These are phyloP conservation scores for Achaetomiella virescens DNA, from an alignment of 495 filamentous ascomycete genomes.

Conservation along the genomic window DNA sequence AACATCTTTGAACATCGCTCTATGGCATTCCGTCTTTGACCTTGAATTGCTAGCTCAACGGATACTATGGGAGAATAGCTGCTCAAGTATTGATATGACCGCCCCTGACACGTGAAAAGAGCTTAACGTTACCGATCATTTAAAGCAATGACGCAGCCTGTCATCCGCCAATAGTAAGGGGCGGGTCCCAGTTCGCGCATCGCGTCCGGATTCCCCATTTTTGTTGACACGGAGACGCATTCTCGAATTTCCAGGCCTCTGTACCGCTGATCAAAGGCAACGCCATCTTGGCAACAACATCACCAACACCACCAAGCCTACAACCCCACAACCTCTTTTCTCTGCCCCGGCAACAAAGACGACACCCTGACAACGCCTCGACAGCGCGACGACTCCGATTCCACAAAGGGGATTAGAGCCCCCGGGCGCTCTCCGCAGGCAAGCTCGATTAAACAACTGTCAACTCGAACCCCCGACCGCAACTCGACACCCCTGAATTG, in stretches of 20 bases:
- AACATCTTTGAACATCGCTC: no score
- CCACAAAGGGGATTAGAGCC: background rate
- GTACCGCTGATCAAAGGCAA: background rate
- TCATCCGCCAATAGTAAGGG: no score
- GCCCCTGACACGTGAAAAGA: background rate
- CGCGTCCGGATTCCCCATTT: slow-evolving; percentile 27
- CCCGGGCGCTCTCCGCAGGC: background rate
- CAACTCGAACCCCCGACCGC: background rate
- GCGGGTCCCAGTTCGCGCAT: slow-evolving; percentile 15
- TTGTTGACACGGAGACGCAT: slow-evolving; percentile 30
- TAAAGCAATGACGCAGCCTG: no score
- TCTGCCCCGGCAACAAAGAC: background rate
- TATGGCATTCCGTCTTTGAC: no score
- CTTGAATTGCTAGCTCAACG: no score
- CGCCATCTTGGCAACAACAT: background rate
- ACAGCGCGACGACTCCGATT: background rate
- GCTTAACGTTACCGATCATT: background rate
- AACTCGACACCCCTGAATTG: background rate
- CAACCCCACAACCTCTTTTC: background rate
- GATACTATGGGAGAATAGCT: no score
- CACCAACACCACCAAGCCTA: background rate
- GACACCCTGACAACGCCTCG: background rate
- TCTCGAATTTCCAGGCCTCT: background rate
- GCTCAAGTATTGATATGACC: no score
- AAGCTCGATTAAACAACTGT: background rate